Conservation (phyloP, 164 flowering plant species). For the Platanus orientalis region DNA sequence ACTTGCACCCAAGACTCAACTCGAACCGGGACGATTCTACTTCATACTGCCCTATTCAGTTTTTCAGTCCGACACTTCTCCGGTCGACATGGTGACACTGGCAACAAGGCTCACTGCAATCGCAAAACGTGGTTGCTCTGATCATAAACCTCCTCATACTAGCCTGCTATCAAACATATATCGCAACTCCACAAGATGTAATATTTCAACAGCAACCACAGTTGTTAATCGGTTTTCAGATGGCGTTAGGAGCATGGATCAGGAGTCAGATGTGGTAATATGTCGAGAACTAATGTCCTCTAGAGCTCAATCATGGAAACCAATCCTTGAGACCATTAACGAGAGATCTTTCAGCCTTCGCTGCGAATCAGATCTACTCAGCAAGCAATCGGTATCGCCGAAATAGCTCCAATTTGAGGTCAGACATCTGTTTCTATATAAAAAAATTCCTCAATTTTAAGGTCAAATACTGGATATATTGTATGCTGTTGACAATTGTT, state of each 20-base stretch:
- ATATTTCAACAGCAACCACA: background rate
- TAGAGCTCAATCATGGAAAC: constrained; percentile 36
- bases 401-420: too few species aligned
- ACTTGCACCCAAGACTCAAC: constrained; percentile 19
- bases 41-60: constrained; percentile 35
- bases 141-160: background rate
- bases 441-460: too few species aligned
- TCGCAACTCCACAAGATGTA: background rate
- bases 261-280: background rate
- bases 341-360: constrained; percentile 34
- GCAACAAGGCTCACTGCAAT: constrained; percentile 6
- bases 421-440: too few species aligned
- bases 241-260: background rate
- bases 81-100: constrained; percentile 1
- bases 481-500: too few species aligned
- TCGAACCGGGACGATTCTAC: constrained; percentile 33
- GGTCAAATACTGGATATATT: too few species aligned
- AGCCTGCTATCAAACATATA: background rate
- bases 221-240: background rate
- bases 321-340: constrained; percentile 42
- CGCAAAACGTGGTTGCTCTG: constrained; percentile 14
- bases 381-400: background rate
- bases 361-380: constrained; percentile 33
- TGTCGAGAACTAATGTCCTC: background rate
- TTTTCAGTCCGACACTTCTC: constrained; percentile 14